Percentiles rank a stretch among this genome's conserved stretches.
Conservation (phyloP, 176 grass and related monocot species). For the Melocanna baccifera region DNA sequence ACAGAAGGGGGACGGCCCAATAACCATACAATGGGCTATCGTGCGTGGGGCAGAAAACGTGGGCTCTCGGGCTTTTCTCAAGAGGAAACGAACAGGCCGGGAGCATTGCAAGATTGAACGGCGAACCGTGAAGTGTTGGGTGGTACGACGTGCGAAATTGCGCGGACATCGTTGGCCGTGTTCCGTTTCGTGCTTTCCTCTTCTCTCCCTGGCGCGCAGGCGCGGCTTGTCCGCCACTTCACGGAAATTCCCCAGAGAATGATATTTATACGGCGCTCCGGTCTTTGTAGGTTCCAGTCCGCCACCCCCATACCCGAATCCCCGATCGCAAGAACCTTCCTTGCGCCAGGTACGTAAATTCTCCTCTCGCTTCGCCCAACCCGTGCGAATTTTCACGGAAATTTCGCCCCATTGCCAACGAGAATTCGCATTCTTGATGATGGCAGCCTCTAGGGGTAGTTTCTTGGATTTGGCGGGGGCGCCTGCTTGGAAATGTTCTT, state of each 20-base stretch:
- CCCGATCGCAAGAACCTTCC: slow-evolving; percentile 20
- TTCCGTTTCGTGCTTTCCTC: slow-evolving; percentile 22
- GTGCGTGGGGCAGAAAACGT: neutral
- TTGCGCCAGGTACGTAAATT: slow-evolving; percentile 25
- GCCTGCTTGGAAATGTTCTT: neutral
- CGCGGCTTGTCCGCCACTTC: slow-evolving; percentile 23
- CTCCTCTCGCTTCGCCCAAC: neutral
- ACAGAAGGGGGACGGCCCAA: neutral
- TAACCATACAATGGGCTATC: neutral
- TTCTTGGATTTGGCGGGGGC: slow-evolving; percentile 7
- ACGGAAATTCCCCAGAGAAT: slow-evolving; percentile 27
- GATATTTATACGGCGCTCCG: neutral
- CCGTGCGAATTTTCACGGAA: neutral
- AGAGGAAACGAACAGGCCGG: neutral
- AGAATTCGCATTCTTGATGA: neutral
- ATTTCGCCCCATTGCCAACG: neutral
- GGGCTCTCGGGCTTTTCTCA: neutral
- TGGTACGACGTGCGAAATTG: neutral
- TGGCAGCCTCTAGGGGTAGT: neutral
- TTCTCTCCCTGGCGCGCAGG: slow-evolving; percentile 21
- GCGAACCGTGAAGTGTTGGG: neutral
- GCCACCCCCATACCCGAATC: neutral
- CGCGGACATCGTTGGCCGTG: neutral
- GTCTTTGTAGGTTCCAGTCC: slow-evolving; percentile 6
- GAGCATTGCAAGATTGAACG: neutral